A percentile compares a stretch with the other conserved stretches of the same genome.
Evolutionary conservation across 345 rosid species (phyloP).

Genomic region (Orychophragmus violaceus): DNA sequence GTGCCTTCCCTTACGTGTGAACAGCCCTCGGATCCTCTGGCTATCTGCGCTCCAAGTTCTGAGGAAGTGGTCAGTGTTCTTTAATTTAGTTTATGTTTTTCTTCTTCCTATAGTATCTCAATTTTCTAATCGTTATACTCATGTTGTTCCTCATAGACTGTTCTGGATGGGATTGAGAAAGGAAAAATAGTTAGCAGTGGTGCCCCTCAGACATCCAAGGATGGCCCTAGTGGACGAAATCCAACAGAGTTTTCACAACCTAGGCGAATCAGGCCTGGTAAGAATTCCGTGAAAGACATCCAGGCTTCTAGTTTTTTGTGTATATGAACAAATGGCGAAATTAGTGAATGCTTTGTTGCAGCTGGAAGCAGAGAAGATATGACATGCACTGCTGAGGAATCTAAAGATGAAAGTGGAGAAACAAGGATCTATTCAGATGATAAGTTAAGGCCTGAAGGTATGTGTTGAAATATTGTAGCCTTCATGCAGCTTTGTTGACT

Average conservation of each 20-base stretch:
- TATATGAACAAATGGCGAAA: not conserved
- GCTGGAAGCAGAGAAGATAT: constrained; percentile 72
- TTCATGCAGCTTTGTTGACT: constrained; percentile 14
- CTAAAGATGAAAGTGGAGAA: constrained; percentile 41
- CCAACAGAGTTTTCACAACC: constrained; percentile 42
- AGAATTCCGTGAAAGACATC: constrained; percentile 11
- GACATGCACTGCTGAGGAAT: constrained; percentile 37
- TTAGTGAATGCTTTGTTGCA: constrained; percentile 32
- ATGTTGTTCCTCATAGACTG: constrained; percentile 37
- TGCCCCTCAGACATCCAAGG: constrained; percentile 70
- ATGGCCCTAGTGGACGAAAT: constrained; percentile 52
- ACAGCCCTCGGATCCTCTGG: constrained; percentile 68
- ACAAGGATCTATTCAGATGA: constrained; percentile 47
- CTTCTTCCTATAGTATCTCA: constrained; percentile 5
- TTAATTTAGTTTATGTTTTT: not conserved
- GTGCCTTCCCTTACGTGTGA: constrained; percentile 74
- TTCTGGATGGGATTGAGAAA: constrained; percentile 74
- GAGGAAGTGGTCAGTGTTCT: constrained; percentile 70
- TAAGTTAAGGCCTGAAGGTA: constrained; percentile 58
- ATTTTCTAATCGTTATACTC: constrained; percentile 15
- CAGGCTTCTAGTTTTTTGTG: constrained; percentile 1
- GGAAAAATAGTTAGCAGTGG: constrained; percentile 81
- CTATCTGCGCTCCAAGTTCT: constrained; percentile 59
- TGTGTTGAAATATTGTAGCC: not conserved
- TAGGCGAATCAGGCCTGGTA: constrained; percentile 66